Evolutionary conservation across 2,329 filamentous ascomycete genomes (phyloP).

Genomic region (Fusarium liriodendri): DNA sequence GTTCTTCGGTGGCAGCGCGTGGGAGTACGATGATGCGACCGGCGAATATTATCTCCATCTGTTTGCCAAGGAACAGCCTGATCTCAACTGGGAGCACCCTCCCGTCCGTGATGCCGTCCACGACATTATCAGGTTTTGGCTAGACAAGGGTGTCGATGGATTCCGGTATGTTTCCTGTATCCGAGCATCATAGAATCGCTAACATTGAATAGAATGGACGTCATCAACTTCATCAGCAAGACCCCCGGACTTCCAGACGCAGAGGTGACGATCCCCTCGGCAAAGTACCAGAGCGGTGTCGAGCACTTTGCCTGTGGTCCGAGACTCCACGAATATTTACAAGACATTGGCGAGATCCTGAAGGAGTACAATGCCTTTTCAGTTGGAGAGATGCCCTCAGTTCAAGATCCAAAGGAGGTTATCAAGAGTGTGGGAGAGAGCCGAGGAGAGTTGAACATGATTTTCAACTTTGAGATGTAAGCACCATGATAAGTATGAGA

Average conservation of each 20-base stretch:
- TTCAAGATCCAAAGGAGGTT: slow-evolving; percentile 63
- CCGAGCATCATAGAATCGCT: not conserved
- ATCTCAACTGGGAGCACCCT: slow-evolving; percentile 81
- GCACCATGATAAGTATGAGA: not conserved
- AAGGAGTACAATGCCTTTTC: slow-evolving; percentile 67
- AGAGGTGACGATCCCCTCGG: slow-evolving; percentile 51
- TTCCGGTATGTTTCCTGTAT: slow-evolving; percentile 57
- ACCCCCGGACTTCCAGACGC: slow-evolving; percentile 65
- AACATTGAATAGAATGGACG: slow-evolving; percentile 60
- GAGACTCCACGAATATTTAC: slow-evolving; percentile 70
- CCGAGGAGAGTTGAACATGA: slow-evolving; percentile 68
- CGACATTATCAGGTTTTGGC: slow-evolving; percentile 73
- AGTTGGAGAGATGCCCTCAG: slow-evolving; percentile 72
- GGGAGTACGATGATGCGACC: slow-evolving; percentile 52
- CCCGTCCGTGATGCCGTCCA: slow-evolving; percentile 74
- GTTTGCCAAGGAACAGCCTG: slow-evolving; percentile 77
- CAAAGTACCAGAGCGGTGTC: slow-evolving; percentile 57
- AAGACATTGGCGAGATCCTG: slow-evolving; percentile 69
- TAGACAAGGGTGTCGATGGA: slow-evolving; percentile 74
- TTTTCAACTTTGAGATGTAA: slow-evolving; percentile 68
- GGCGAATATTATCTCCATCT: slow-evolving; percentile 78
- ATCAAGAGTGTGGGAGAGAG: slow-evolving; percentile 63
- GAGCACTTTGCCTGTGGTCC: slow-evolving; percentile 67
- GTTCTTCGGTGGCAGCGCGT: slow-evolving; percentile 59
- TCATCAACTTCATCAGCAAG: slow-evolving; percentile 75